Evolutionary conservation across 2,329 filamentous ascomycete species (phyloP).

Genomic region (Amauroascus niger): DNA sequence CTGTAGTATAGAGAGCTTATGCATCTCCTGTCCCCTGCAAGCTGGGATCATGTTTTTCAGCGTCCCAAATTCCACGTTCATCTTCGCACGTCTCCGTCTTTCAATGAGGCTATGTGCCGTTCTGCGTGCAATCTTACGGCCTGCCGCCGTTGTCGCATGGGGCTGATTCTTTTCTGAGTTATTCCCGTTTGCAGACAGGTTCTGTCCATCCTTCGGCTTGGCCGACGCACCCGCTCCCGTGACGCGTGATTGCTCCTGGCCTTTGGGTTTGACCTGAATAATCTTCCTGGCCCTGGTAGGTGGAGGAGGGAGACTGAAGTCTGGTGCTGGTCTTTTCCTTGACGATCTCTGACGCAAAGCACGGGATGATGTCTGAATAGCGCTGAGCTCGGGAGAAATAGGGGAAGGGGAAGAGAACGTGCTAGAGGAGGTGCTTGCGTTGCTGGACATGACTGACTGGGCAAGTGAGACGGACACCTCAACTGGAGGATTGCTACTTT

Average conservation of each 20-base stretch:
- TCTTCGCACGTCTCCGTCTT: constrained; percentile 78
- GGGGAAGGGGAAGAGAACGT: constrained; percentile 42
- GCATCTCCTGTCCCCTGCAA: constrained; percentile 90
- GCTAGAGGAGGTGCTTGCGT: constrained; percentile 23
- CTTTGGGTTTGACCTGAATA: constrained; percentile 85
- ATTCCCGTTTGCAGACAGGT: constrained; percentile 17
- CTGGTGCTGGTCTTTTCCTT: constrained; percentile 35
- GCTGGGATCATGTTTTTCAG: constrained; percentile 93
- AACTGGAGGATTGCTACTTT: constrained; percentile 26
- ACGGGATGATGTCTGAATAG: constrained; percentile 15
- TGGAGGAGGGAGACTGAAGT: constrained; percentile 77
- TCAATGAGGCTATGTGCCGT: constrained; percentile 95
- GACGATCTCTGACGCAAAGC: constrained; percentile 26
- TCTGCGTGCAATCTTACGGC: constrained; percentile 90
- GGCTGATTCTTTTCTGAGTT: constrained; percentile 65
- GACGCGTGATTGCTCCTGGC: constrained; percentile 26
- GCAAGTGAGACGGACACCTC: constrained; percentile 66
- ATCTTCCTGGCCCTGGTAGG: constrained; percentile 90
- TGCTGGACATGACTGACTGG: constrained; percentile 48
- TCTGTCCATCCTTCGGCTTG: constrained; percentile 15
- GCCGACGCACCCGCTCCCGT: constrained; percentile 24
- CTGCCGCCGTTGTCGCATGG: constrained; percentile 59
- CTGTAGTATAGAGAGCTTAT: constrained; percentile 91
- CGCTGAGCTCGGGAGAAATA: constrained; percentile 33
- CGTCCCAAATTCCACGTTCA: constrained; percentile 96